phyloP scores from a whole-genome alignment of 352 stramenopile genomes.

The Globisporangium megalacanthum region DNA sequence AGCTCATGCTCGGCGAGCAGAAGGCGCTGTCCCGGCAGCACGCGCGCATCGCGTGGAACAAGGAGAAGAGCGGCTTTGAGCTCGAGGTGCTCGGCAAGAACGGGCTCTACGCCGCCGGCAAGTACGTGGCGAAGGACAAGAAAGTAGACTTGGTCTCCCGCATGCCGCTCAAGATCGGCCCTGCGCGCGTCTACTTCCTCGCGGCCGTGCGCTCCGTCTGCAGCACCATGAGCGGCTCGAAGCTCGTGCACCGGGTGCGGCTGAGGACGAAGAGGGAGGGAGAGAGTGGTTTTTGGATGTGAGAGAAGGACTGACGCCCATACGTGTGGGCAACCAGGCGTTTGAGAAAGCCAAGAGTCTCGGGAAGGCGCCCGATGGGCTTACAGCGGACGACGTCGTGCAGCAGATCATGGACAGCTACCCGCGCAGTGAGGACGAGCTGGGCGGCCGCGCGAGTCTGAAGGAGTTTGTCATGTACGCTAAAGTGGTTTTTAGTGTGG shows the following conservation, averaged over 20 bases:
- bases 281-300: neutral
- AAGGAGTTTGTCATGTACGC: conserved; percentile 58
- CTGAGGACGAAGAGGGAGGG: neutral
- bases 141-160: conserved; percentile 60
- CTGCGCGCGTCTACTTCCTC: conserved; percentile 72
- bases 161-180: conserved; percentile 77
- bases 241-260: conserved; percentile 68
- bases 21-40: conserved; percentile 76
- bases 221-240: conserved; percentile 79
- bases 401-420: conserved; percentile 74
- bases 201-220: conserved; percentile 61
- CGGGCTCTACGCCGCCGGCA: conserved; percentile 64
- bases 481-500: neutral
- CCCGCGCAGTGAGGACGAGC: conserved; percentile 65
- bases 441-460: conserved; percentile 69
- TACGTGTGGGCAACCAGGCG: conserved; percentile 19
- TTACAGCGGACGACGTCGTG: conserved; percentile 58
- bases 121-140: conserved; percentile 66
- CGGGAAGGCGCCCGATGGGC: conserved; percentile 20
- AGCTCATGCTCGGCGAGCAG: conserved; percentile 68
- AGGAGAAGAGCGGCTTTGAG: conserved; percentile 70
- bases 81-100: conserved; percentile 80
- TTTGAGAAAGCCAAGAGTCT: conserved; percentile 71
- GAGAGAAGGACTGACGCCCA: neutral
- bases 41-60: conserved; percentile 75